phyloP scores from a whole-genome alignment of 768 basidiomycete genomes.

The Phaeotremella skinneri region DNA sequence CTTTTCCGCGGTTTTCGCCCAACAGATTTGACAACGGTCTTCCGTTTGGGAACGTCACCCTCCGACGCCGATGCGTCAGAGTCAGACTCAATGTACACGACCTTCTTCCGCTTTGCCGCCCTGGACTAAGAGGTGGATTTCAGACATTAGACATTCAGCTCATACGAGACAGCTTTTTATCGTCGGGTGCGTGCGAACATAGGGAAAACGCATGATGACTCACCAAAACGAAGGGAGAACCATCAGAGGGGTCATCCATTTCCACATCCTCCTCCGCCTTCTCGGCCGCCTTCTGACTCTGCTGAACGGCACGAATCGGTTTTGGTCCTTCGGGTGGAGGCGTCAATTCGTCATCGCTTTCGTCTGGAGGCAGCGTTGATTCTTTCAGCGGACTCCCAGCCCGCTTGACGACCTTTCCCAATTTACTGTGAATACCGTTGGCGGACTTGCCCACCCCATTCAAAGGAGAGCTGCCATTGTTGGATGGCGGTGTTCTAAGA shows the following conservation, averaged over 20 bases:
- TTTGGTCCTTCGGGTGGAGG: conserved; percentile 27
- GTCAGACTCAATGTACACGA: conserved; percentile 44
- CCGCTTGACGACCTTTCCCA: conserved; percentile 4
- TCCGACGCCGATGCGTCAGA: conserved; percentile 23
- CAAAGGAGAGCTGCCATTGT: conserved; percentile 29
- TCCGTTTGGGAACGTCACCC: conserved; percentile 7
- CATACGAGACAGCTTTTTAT: neutral
- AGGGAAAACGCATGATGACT: too few species aligned
- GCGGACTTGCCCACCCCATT: conserved; percentile 4
- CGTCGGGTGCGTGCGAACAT: neutral
- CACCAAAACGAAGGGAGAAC: conserved; percentile 34
- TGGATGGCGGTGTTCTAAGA: conserved; percentile 29
- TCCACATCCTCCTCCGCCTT: conserved; percentile 19
- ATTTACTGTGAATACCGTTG: neutral
- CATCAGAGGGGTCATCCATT: conserved; percentile 31
- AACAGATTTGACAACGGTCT: neutral
- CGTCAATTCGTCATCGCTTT: conserved; percentile 30
- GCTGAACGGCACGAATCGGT: neutral
- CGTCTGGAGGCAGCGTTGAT: conserved; percentile 1
- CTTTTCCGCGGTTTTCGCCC: conserved; percentile 42
- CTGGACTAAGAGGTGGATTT: conserved; percentile 19
- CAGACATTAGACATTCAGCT: neutral
- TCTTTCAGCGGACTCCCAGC: conserved; percentile 31
- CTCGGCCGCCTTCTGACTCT: conserved; percentile 10
- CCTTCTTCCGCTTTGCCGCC: conserved; percentile 35